Conservation (phyloP, 768 basidiomycete genomes). For the Collybiopsis confluens region DNA sequence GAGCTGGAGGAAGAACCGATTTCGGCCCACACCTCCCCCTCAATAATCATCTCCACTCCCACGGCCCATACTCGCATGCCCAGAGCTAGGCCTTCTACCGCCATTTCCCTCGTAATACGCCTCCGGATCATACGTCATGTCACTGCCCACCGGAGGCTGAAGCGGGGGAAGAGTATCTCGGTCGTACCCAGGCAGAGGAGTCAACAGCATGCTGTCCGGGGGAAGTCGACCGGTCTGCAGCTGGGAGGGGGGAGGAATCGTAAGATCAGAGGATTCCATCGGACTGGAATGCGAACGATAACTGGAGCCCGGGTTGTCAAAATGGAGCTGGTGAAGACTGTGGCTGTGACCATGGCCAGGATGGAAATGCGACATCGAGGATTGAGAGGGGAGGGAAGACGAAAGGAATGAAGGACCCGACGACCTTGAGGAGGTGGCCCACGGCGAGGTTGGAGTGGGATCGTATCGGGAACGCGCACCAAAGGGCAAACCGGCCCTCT, state of each 20-base stretch:
- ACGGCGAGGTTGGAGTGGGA: slow-evolving; percentile 33
- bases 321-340: slow-evolving; percentile 21
- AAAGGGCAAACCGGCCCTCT: slow-evolving; percentile 19
- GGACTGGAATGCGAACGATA: slow-evolving; percentile 7
- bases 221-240: slow-evolving; percentile 41
- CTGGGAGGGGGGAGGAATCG: slow-evolving; percentile 11
- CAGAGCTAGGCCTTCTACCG: slow-evolving; percentile 35
- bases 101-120: slow-evolving; percentile 33
- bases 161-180: slow-evolving; percentile 11
- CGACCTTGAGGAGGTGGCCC: slow-evolving; percentile 22
- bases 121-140: slow-evolving; percentile 15
- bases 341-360: slow-evolving; percentile 25
- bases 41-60: slow-evolving; percentile 29
- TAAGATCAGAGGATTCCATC: slow-evolving; percentile 4
- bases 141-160: slow-evolving; percentile 9
- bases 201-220: slow-evolving; percentile 64
- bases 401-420: slow-evolving; percentile 13
- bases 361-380: slow-evolving; percentile 9
- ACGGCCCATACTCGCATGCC: slow-evolving; percentile 31
- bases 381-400: slow-evolving; percentile 4
- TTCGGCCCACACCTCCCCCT: neutral
- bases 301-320: neutral
- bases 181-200: slow-evolving; percentile 62
- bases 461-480: slow-evolving; percentile 26
- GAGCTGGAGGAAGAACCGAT: no score